These are phyloP conservation scores for Trichosporon asahii DNA, from an alignment of 1,284 basidiomycete genomes.

Conservation along the genomic window DNA sequence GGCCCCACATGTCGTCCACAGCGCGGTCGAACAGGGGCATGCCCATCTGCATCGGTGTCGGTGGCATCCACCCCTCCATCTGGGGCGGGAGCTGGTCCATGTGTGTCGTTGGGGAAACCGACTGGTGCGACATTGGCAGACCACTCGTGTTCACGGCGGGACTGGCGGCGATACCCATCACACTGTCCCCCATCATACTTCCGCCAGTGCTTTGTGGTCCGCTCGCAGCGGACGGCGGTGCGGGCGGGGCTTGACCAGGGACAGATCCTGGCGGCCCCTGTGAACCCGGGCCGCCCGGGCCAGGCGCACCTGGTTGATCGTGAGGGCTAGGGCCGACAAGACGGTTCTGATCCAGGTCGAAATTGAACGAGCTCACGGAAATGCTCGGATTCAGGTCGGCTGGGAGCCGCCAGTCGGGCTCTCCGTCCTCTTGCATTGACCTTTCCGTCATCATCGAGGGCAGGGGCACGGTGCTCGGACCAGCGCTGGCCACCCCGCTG, in stretches of 20 bases:
- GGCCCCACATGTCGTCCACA: conserved; percentile 16
- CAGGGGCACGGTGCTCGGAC: not conserved
- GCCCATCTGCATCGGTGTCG: conserved; percentile 14
- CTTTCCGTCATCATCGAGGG: not conserved
- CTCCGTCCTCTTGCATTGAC: not conserved
- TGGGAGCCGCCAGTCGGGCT: not conserved
- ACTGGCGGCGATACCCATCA: not conserved
- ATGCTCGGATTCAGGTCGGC: not conserved
- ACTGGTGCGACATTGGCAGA: not conserved
- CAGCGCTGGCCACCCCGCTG: not conserved
- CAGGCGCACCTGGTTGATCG: no score
- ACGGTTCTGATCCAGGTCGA: not conserved
- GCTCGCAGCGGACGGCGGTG: no score
- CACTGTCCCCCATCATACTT: not conserved
- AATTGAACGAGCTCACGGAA: not conserved
- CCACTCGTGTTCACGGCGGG: not conserved
- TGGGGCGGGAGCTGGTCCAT: not conserved
- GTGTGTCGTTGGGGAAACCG: not conserved
- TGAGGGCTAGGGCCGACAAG: not conserved
- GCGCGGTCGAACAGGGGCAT: conserved; percentile 16
- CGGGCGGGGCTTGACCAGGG: no score
- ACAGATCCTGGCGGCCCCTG: no score
- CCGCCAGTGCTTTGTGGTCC: not conserved
- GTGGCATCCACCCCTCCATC: conserved; percentile 16
- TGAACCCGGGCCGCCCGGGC: no score